Conservation (phyloP, 73 alveolate species). For the Paramecium pentaurelia region DNA sequence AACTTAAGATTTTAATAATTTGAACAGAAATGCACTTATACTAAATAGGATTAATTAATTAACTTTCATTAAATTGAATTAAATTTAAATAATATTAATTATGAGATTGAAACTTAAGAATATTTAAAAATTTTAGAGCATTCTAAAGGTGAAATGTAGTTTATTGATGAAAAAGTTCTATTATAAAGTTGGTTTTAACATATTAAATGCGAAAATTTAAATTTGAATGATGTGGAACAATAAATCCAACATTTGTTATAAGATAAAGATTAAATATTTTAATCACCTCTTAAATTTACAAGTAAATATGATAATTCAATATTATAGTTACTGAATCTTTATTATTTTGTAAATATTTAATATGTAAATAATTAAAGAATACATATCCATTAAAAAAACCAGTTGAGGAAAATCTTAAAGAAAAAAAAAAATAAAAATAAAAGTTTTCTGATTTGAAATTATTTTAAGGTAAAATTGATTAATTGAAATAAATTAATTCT, state of each 20-base stretch:
- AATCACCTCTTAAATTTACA: background rate
- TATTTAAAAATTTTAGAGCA: background rate
- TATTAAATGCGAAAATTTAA: background rate
- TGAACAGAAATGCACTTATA: background rate
- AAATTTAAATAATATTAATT: background rate
- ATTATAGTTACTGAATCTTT: background rate
- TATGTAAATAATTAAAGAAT: background rate
- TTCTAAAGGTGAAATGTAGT: background rate
- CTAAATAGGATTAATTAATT: slow-evolving; percentile 12
- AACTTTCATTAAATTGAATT: background rate
- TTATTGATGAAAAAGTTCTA: background rate
- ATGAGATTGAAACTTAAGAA: background rate
- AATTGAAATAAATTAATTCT: background rate
- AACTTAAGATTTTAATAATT: background rate
- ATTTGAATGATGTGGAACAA: background rate
- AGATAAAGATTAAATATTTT: background rate
- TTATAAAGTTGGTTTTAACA: background rate
- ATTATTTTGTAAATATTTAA: background rate
- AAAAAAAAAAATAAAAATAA: background rate
- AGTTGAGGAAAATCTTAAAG: background rate
- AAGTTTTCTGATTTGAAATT: background rate
- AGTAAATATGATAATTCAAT: background rate
- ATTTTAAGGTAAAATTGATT: background rate
- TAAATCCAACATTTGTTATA: background rate
- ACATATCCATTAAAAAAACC: background rate